Conservation (phyloP, 768 basidiomycete species). For the Tubosaeta sp. region DNA sequence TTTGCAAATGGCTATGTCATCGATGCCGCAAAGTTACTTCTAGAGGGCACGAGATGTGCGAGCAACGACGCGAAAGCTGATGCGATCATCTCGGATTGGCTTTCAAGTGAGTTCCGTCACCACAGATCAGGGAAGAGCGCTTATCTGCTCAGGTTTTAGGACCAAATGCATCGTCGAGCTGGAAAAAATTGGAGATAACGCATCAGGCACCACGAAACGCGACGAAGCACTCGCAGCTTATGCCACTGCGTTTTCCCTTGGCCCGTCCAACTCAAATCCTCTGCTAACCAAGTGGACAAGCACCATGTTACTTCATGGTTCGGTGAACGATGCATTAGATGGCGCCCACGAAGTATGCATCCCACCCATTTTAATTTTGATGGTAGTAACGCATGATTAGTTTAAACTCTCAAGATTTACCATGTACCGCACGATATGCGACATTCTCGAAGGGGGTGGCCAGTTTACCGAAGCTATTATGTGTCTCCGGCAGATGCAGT, state of each 20-base stretch:
- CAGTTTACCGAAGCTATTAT: neutral
- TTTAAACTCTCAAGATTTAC: neutral
- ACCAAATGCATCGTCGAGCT: too few relatives aligned
- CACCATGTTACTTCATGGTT: neutral
- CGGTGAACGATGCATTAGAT: neutral
- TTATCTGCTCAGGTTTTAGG: too few relatives aligned
- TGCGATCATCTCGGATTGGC: too few relatives aligned
- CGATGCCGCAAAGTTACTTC: too few relatives aligned
- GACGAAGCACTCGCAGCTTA: neutral
- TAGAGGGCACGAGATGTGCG: too few relatives aligned
- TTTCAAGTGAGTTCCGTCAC: too few relatives aligned
- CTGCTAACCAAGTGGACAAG: neutral
- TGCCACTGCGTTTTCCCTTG: neutral
- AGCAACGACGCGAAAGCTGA: too few relatives aligned
- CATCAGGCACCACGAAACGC: neutral
- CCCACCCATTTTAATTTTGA: too few relatives aligned
- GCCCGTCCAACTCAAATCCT: neutral
- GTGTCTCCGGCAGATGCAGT: neutral
- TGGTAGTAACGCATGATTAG: neutral
- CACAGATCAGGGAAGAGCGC: too few relatives aligned
- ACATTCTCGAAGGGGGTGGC: neutral
- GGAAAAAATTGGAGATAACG: neutral
- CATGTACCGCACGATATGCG: neutral
- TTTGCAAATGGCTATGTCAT: too few relatives aligned
- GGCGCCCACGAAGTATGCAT: neutral